Evolutionary conservation across 495 filamentous ascomycete species (phyloP), one percentile per base, ranked within the genome.

Genomic region (Opeltia flavorubescens): DNA sequence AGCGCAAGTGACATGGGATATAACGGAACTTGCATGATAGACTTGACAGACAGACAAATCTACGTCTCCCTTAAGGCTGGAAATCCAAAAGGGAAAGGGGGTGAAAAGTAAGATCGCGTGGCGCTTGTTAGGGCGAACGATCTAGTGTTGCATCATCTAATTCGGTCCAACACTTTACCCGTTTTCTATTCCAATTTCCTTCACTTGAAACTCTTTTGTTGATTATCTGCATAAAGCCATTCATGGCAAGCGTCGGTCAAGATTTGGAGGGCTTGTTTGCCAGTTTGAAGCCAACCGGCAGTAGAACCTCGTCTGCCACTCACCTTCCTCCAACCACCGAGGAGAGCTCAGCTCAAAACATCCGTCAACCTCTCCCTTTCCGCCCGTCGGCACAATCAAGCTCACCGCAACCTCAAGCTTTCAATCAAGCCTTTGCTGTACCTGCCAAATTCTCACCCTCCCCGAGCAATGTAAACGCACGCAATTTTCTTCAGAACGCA

Each of bases 401-500:
- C 28, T 38, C 30, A 20, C 31, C 29, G 23, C 26, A 26, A 12
- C 12, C 15, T 38, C 12, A 15, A 36, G 15, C 29, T 47, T 47
- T 31, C 0, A 17, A 1, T 26, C 4, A 39, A 18, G 13, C 23
- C 23, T 47, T 33, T 18, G 13, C n/a, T 5, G n/a, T n/a, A n/a
- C n/a, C n/a, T n/a, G n/a, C n/a, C n/a, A n/a, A n/a, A n/a, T 28
- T 28, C 27, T 12, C 4, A 9, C 4, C 21, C 12, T 26, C 23
- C 3, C 15, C 23, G 9, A 2, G n/a, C 27, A 24, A 47, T 24
- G n/a, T 35, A 18, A 34, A 24, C 30, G 68, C 69, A 46, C 66
- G 62, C 43, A 67, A 74, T 57, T 62, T 57, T 44, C 52, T 71
- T 33, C 74, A 70, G 52, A 71, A 71, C 44, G 54, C 71, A 34